Base-by-base conservation (phyloP, 139 green algal genomes). In the Chlorella sp. region DNA sequence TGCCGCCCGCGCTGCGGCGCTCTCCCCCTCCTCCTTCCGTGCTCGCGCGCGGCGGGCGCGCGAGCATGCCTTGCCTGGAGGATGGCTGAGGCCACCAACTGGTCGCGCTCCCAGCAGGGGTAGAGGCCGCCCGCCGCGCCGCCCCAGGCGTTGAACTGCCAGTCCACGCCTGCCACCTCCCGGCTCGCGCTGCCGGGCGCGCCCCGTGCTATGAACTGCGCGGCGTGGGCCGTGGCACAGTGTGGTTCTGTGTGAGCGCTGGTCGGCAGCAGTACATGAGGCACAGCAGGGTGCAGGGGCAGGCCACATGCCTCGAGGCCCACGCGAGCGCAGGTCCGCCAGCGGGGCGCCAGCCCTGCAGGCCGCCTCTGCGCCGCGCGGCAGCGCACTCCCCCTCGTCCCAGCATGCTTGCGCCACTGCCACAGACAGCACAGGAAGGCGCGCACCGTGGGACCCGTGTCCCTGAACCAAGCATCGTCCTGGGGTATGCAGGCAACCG, bases 141-240 rank as follows among this genome's bases (percentile, higher is more conserved):
- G 25, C 87, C 87, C 86, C 87, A 92, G 1, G 79, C 77, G 40
- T 92, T 92, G 74, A 92, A 92, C 7, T 60, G 31, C 80, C 83
- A 92, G 67, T 92, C 77, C 15, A 92, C 74, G 29, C 77, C 84
- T 0, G 61, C 78, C 15, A 87, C 29, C 1, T 17, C n/a, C 12
- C 65, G 60, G 33, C 60, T n/a, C 40, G 64, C 51, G 2, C 40
- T 27, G 7, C 41, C 66, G 0, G 40, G 14, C 9, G 25, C 51
- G 5, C 71, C 72, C 19, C 66, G 48, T n/a, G 81, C 51, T n/a
- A 83, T 41, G 56, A 77, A 81, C 83, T 79, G 71, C 70, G 25
- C 15, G n/a, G n/a, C n/a, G n/a, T n/a, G n/a, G n/a, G n/a, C n/a
- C n/a, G n/a, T n/a, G n/a, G 15, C 48, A 38, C 4, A n/a, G n/a